A percentile compares a stretch with the other conserved stretches of the same genome.
Conservation (phyloP, 2,329 filamentous ascomycete genomes). For the Myrmaecium sp. region DNA sequence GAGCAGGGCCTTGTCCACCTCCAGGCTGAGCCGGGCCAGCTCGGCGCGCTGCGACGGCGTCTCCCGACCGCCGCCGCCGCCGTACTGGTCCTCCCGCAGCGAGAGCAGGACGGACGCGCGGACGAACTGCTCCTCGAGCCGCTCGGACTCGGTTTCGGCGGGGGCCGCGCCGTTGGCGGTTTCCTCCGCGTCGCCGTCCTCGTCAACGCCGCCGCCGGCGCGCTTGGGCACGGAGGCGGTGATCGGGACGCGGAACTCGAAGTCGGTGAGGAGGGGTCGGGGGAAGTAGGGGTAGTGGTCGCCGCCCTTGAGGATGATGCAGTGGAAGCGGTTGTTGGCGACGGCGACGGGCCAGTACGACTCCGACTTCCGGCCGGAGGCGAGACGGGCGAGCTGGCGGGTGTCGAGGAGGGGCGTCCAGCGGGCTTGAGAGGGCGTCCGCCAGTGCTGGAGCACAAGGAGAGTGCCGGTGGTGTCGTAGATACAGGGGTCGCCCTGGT, state of each 20-base stretch:
- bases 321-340: slow-evolving; percentile 83
- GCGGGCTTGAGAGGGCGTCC: slow-evolving; percentile 62
- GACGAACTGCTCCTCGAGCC: slow-evolving; percentile 68
- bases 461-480: slow-evolving; percentile 88
- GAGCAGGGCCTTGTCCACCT: slow-evolving; percentile 77
- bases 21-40: slow-evolving; percentile 57
- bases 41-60: slow-evolving; percentile 47
- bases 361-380: slow-evolving; percentile 72
- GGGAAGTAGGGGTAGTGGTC: slow-evolving; percentile 91
- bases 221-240: slow-evolving; percentile 21
- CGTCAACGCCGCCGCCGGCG: slow-evolving; percentile 13
- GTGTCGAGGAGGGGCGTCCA: slow-evolving; percentile 94
- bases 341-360: slow-evolving; percentile 92
- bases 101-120: slow-evolving; percentile 54
- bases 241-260: slow-evolving; percentile 77
- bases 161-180: slow-evolving; percentile 11
- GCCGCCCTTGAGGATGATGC: slow-evolving; percentile 93
- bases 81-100: slow-evolving; percentile 59
- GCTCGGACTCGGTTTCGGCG: slow-evolving; percentile 33
- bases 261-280: slow-evolving; percentile 76
- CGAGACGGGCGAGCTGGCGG: slow-evolving; percentile 61
- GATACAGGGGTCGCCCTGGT: slow-evolving; percentile 86
- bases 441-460: slow-evolving; percentile 80
- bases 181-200: slow-evolving; percentile 18
- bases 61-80: slow-evolving; percentile 49